phyloP scores from a whole-genome alignment of 345 rosid genomes.

The Eucalyptus polyanthemos region DNA sequence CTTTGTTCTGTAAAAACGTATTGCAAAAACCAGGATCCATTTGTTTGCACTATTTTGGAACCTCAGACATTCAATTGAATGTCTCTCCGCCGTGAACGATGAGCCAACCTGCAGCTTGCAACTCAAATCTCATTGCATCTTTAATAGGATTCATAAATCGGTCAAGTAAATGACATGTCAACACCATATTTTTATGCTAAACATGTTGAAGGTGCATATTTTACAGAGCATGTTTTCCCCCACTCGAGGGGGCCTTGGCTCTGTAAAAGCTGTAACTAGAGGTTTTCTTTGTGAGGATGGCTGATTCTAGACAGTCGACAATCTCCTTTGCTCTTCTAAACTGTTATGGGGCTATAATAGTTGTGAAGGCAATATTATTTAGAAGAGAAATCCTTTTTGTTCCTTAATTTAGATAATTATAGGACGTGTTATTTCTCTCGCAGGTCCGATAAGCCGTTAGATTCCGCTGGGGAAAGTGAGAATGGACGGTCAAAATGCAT shows the following conservation, averaged over 20 bases:
- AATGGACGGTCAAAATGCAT: constrained; percentile 48
- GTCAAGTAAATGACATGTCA: neutral
- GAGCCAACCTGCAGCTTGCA: neutral
- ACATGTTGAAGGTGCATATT: neutral
- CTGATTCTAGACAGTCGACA: neutral
- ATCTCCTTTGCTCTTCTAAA: neutral
- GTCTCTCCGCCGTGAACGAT: neutral
- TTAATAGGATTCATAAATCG: neutral
- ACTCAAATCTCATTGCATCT: neutral
- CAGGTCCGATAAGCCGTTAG: constrained; percentile 50
- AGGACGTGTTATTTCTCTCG: neutral
- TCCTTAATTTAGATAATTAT: neutral
- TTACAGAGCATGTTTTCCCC: neutral
- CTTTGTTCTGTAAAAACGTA: neutral
- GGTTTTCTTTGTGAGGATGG: neutral
- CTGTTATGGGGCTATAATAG: neutral
- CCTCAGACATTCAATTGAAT: neutral
- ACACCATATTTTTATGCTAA: neutral
- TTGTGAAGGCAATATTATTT: neutral
- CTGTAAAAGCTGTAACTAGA: neutral
- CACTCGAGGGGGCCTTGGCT: neutral
- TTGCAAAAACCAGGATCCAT: neutral
- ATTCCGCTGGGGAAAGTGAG: constrained; percentile 30
- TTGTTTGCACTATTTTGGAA: neutral
- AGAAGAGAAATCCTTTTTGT: neutral